Evolutionary conservation across 805 yeast species (phyloP).

Genomic region (Candida montana): DNA sequence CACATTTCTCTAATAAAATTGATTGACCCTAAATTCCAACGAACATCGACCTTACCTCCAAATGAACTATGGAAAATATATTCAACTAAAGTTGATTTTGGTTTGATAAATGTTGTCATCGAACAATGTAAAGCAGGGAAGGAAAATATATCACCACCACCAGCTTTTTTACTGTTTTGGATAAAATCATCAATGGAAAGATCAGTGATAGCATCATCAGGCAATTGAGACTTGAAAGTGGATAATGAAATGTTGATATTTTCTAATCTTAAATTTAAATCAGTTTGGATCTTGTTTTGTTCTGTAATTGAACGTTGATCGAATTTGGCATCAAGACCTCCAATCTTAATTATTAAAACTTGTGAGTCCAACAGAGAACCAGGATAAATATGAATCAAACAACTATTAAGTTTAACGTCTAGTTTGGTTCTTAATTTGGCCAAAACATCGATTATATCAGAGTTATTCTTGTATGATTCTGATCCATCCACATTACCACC

Average conservation of each 20-base stretch:
- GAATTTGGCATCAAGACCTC: constrained; percentile 48
- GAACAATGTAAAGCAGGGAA: constrained; percentile 71
- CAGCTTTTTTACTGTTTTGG: constrained; percentile 47
- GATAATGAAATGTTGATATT: constrained; percentile 68
- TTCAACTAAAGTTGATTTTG: constrained; percentile 49
- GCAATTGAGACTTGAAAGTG: constrained; percentile 43
- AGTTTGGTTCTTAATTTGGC: constrained; percentile 57
- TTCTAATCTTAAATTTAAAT: constrained; percentile 53
- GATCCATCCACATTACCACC: constrained; percentile 25
- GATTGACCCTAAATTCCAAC: constrained; percentile 92
- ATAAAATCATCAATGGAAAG: constrained; percentile 53
- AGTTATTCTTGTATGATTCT: constrained; percentile 12
- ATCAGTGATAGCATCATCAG: constrained; percentile 42
- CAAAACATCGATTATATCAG: constrained; percentile 26
- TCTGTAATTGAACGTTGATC: constrained; percentile 40
- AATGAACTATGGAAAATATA: constrained; percentile 67
- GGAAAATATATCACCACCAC: constrained; percentile 75
- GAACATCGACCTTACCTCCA: constrained; percentile 84
- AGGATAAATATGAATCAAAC: constrained; percentile 71
- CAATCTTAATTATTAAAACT: constrained; percentile 59
- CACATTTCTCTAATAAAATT: constrained; percentile 91
- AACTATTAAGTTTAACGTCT: constrained; percentile 50
- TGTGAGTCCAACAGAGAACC: constrained; percentile 73
- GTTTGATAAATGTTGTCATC: constrained; percentile 70
- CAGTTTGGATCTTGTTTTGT: constrained; percentile 33